Evolutionary conservation across 371 early-diverging fungal genomes (phyloP), one percentile per base, ranked within the genome.

Genomic region (Mucor plumbeus): DNA sequence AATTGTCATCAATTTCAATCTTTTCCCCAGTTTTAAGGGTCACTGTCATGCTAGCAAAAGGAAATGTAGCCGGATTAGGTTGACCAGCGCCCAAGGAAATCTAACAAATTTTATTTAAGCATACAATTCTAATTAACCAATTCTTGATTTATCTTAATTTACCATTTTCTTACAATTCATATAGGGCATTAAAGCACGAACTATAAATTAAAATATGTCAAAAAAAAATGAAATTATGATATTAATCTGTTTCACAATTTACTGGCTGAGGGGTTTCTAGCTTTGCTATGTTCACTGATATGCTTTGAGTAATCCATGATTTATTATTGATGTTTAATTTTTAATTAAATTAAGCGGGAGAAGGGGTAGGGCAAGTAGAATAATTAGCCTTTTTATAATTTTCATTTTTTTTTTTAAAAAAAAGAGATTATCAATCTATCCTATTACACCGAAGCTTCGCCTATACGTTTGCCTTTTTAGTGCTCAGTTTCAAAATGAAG

Each of bases 21-120:
- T 65, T 75, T 50, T 87, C 88, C 31, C 92, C 94, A 19, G 69
- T 73, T 64, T 88, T 89, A 10, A 92, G 76, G 14, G 80, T 86
- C 33, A 92, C 71, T 15, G 72, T 69, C 70, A 93, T 74, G 36
- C 82, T 76, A 17, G 82, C 88, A 75, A 87, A 91, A 8, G 94
- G 94, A 60, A 93, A 93, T 4, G 91, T 87, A n/a, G 68, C 70
- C 6, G 88, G 82, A 67, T 94, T 87, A 19, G 94, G 94, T 56
- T 86, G 85, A 21, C 94, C 94, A 39, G 91, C 93, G 21, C 87
- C 90, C 26, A 91, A 71, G 15, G 85, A 82, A 50, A 87, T 81
- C 92, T 88, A 63, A 4, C 5, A 17, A n/a, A 38, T 7, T 14
- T 19, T 5, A 26, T 48, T 10, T 44, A 7, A 47, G 9, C 7